These are phyloP conservation scores for Aureobasidium sp. DNA, from an alignment of 2,329 filamentous ascomycete genomes.

Conservation along the genomic window DNA sequence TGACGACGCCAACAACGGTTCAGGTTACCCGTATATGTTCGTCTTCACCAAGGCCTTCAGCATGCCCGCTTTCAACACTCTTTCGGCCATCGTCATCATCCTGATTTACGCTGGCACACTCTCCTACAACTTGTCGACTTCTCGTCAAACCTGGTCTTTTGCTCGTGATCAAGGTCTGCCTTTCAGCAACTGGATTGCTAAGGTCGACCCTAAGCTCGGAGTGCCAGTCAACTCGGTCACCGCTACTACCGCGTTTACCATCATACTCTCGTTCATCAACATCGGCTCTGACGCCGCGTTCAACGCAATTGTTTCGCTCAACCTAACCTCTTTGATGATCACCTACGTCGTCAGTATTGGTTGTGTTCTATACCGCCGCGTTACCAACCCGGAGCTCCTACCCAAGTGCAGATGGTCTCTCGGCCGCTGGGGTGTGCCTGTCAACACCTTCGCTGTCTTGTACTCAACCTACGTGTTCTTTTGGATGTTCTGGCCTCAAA, in stretches of 20 bases:
- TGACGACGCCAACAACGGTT: slow-evolving; percentile 16
- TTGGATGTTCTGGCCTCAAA: slow-evolving; percentile 30
- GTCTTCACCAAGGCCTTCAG: slow-evolving; percentile 26
- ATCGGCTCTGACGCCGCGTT: slow-evolving; percentile 17
- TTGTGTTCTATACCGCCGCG: slow-evolving; percentile 20
- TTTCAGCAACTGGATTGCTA: slow-evolving; percentile 14
- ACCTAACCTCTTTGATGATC: slow-evolving; percentile 12
- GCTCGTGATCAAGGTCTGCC: slow-evolving; percentile 17
- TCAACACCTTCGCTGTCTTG: slow-evolving; percentile 29
- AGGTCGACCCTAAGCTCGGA: slow-evolving; percentile 15
- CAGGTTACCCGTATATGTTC: slow-evolving; percentile 30
- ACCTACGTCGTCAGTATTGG: slow-evolving; percentile 18
- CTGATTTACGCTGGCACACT: slow-evolving; percentile 16
- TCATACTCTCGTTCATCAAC: slow-evolving; percentile 19
- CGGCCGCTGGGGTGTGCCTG: slow-evolving; percentile 27
- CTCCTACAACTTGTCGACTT: slow-evolving; percentile 15
- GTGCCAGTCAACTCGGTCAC: slow-evolving; percentile 10
- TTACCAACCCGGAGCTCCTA: slow-evolving; percentile 17
- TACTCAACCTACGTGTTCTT: slow-evolving; percentile 30
- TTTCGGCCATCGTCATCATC: slow-evolving; percentile 19
- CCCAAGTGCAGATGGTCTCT: slow-evolving; percentile 28
- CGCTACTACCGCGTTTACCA: slow-evolving; percentile 7
- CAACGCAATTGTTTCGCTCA: slow-evolving; percentile 15
- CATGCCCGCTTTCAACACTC: slow-evolving; percentile 20
- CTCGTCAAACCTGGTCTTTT: slow-evolving; percentile 17